Base-by-base conservation (phyloP, 1,139 yeast genomes). In the Kodamaea plutei region DNA sequence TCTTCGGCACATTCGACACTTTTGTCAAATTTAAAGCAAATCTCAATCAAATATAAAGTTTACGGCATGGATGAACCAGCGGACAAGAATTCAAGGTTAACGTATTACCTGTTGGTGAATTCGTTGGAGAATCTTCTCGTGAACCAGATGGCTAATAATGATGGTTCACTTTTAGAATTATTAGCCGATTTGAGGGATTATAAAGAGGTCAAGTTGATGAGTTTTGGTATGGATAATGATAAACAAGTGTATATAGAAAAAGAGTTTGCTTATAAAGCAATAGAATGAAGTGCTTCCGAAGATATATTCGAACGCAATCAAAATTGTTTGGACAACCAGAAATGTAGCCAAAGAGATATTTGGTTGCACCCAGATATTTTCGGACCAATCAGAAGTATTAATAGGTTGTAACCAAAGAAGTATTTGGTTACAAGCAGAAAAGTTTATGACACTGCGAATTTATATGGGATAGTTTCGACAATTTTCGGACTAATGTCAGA, bases 11-110 rank as follows among this genome's bases (percentile, higher is more conserved):
- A 28, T 10, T 48, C 59, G 4, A 29, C 37, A 11, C 35, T 54
- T 4, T 40, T 58, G 9, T 54, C 63, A 3, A 37, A 41, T 4
- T 46, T 63, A 29, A 61, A 61, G 37, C 52, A 47, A 30, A 34
- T 62, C 8, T 60, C 69, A 1, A 50, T 57, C 27, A 59, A 55
- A 37, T 46, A 53, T 42, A 56, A 54, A 34, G 28, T 62, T 4
- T 54, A 54, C 35, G 36, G 39, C 1, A 38, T 55, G 14, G 42
- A 47, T 4, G 45, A 41, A n/a, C 40, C 44, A 2, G 30, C 23
- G 11, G 38, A 35, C 23, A 51, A 43, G 19, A 35, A 37, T 8
- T 30, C 41, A 3, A 32, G 56, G 8, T 46, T 52, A 15, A 33
- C 28, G 8, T 38, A 39, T 30, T 54, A 55, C 28, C 41, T 52